phyloP scores from a whole-genome alignment of 1,139 yeast species.

The Hemisphaericaspora xylofermentans region DNA sequence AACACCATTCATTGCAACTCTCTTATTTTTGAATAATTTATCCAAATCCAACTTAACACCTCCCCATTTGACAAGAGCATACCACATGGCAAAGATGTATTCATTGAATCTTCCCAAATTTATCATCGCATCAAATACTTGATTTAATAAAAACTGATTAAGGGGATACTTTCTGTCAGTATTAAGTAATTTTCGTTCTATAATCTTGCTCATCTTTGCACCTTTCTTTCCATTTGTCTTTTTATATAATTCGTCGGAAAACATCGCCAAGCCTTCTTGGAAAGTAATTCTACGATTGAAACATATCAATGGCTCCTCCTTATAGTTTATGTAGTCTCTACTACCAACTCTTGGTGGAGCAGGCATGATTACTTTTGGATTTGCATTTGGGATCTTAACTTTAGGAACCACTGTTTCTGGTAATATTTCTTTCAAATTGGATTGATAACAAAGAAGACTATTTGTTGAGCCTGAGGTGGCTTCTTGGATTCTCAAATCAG shows the following conservation, averaged over 20 bases:
- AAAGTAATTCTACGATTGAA: conserved; percentile 26
- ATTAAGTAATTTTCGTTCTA: conserved; percentile 1
- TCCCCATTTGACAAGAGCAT: conserved; percentile 34
- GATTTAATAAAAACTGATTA: conserved; percentile 33
- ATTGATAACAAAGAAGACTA: not conserved
- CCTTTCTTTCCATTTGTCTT: conserved; percentile 25
- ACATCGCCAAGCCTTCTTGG: conserved; percentile 19
- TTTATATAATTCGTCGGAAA: conserved; percentile 17
- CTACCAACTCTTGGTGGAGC: conserved; percentile 29
- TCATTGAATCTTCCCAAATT: conserved; percentile 34
- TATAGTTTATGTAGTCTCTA: conserved; percentile 24
- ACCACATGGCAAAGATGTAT: conserved; percentile 32
- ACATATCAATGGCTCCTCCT: conserved; percentile 31
- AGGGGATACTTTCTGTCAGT: conserved; percentile 13
- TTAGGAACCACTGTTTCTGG: conserved; percentile 17
- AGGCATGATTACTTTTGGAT: conserved; percentile 35
- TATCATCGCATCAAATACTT: conserved; percentile 32
- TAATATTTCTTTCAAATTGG: not conserved
- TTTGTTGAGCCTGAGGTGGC: conserved; percentile 5
- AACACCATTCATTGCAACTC: conserved; percentile 14
- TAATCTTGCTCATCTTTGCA: conserved; percentile 15
- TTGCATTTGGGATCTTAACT: conserved; percentile 15
- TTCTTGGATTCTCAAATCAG: conserved; percentile 17
- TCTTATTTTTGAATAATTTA: conserved; percentile 7
- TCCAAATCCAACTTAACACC: conserved; percentile 14